Base-by-base conservation (phyloP, 1,284 basidiomycete species). In the Leccinum variabile region DNA sequence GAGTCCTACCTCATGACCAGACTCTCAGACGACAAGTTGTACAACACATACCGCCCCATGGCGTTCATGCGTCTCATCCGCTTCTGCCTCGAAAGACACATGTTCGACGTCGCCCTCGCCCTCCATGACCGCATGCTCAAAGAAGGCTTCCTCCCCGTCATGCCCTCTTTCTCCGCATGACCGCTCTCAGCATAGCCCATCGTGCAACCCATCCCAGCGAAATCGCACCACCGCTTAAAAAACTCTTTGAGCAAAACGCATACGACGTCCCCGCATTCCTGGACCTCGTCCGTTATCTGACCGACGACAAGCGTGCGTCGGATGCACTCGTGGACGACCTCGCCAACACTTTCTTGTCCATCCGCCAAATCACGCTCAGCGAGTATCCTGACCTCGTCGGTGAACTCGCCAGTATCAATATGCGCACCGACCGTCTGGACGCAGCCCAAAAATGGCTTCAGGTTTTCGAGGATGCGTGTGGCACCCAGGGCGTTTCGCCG, bases 51-150 rank as follows among this genome's bases (percentile, higher is more conserved):
- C 18, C 66, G 74, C 8, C 57, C 68, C 32, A 52, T 50, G 6
- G 72, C 74, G 5, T 73, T 73, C 59, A 64, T 60, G 64, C 74
- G 71, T 11, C 39, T 68, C 18, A 65, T 73, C 33, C 63, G 65
- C 13, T 76, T 76, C 8, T 68, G 70, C 33, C 59, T 73, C 22
- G 63, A 74, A 49, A 57, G 74, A 57, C 67, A 69, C 1, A n/a
- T 70, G 3, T 78, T 80, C 60, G 66, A 69, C 10, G 69, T 75
- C 37, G 84, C 83, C 0, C 68, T 75, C 7, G 66, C 70, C 4
- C 70, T 84, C 5, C 78, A 82, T 65, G 67, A 75, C 3, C 74
- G 76, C 16, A 82, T 86, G 81, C 62, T 71, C 18, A 66, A 72
- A 2, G 77, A 80, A 28, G 78, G 79, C 7, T 74, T 80, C 58